Evolutionary conservation across 129 eudicot genomes (phyloP).

Genomic region (Calendula officinalis): DNA sequence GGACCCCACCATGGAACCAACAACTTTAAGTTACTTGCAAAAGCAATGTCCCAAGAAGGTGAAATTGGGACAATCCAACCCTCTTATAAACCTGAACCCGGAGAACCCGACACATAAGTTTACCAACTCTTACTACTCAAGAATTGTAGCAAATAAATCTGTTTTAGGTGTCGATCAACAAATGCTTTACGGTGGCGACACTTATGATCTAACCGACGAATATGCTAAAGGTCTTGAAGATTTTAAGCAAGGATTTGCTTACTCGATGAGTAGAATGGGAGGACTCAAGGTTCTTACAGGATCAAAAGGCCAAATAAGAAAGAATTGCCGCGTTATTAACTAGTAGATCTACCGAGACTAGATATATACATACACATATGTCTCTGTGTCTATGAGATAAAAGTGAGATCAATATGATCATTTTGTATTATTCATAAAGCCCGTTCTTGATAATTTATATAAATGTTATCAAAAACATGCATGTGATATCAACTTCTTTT

Average conservation of each 20-base stretch:
- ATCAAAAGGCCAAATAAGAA: conserved; percentile 58
- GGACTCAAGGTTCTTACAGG: conserved; percentile 66
- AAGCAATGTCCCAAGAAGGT: conserved; percentile 51
- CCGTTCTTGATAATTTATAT: conserved; percentile 4
- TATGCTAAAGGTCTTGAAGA: conserved; percentile 40
- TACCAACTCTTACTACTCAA: conserved; percentile 56
- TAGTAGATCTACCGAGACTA: conserved; percentile 32
- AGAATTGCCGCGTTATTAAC: conserved; percentile 51
- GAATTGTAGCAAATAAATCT: conserved; percentile 41
- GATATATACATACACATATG: neutral
- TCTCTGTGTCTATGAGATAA: conserved; percentile 10
- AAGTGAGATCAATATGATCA: conserved; percentile 33
- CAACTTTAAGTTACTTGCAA: conserved; percentile 38
- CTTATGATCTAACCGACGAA: conserved; percentile 43
- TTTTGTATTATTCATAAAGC: too few species aligned
- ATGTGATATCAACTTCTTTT: neutral
- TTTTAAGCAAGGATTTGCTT: conserved; percentile 52
- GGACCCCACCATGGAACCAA: conserved; percentile 58
- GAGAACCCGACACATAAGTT: conserved; percentile 46
- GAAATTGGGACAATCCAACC: conserved; percentile 42
- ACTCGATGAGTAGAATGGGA: conserved; percentile 71
- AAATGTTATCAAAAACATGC: neutral
- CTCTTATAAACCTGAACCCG: conserved; percentile 53
- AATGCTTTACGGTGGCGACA: conserved; percentile 37
- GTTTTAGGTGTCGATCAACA: conserved; percentile 74